A percentile compares a stretch with the other conserved stretches of the same genome.
Conservation (phyloP, 352 stramenopile genomes). For the Phytophthora fragariaefolia region DNA sequence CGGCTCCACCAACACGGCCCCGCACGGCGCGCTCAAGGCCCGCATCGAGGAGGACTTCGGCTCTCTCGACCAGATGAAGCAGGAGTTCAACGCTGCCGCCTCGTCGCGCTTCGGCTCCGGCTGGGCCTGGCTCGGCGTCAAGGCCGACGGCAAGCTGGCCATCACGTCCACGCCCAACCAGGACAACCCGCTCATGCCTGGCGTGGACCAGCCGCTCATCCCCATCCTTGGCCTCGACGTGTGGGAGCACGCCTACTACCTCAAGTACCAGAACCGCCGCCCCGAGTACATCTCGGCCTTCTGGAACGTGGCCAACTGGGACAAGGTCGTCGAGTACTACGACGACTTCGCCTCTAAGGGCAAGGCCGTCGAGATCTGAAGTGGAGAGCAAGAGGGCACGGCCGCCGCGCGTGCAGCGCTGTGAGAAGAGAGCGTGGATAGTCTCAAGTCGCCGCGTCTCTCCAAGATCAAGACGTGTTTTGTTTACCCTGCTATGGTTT, state of each 20-base stretch:
- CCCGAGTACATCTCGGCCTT: conserved; percentile 97
- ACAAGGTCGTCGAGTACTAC: conserved; percentile 94
- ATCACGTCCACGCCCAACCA: conserved; percentile 98
- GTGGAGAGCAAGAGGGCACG: conserved; percentile 32
- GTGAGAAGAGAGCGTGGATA: conserved; percentile 14
- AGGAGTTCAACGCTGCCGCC: conserved; percentile 90
- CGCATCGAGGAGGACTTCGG: conserved; percentile 92
- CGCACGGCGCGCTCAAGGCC: conserved; percentile 81
- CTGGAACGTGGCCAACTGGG: conserved; percentile 98
- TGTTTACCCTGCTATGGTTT: conserved; percentile 16
- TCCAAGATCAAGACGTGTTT: conserved; percentile 28
- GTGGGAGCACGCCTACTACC: conserved; percentile 97
- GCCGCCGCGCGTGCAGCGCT: conserved; percentile 28
- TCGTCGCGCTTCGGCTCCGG: conserved; percentile 90
- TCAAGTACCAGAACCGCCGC: conserved; percentile 97
- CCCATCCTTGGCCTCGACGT: conserved; percentile 96
- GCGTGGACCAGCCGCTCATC: conserved; percentile 81
- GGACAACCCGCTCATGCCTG: conserved; percentile 90
- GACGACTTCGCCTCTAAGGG: conserved; percentile 88
- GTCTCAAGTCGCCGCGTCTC: conserved; percentile 8
- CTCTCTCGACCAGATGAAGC: conserved; percentile 90
- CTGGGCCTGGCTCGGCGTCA: conserved; percentile 91
- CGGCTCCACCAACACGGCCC: conserved; percentile 80
- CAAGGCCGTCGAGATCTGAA: conserved; percentile 88
- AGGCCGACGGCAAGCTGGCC: conserved; percentile 91